Evolutionary conservation across 1,139 yeast species (phyloP).

Genomic region (Candida gigantensis): DNA sequence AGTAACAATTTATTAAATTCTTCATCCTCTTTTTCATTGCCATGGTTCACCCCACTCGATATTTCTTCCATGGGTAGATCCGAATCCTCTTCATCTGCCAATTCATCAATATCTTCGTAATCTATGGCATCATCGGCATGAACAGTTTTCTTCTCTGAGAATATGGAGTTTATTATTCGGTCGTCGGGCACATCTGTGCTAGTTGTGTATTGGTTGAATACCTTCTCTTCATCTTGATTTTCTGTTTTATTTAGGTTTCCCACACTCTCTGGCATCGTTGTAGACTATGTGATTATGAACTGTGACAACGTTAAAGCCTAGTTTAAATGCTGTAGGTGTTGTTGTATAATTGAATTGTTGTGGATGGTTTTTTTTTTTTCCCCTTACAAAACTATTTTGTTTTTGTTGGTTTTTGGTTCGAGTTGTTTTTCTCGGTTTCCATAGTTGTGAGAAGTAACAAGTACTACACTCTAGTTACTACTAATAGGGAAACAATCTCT

Average conservation of each 20-base stretch:
- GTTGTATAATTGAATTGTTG: too few species aligned
- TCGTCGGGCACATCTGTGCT: slow-evolving; percentile 34
- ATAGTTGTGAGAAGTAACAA: too few species aligned
- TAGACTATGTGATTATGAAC: too few species aligned
- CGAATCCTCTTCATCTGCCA: slow-evolving; percentile 68
- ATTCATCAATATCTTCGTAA: slow-evolving; percentile 91
- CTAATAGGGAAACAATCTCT: too few species aligned
- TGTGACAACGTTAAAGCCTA: too few species aligned
- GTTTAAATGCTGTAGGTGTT: too few species aligned
- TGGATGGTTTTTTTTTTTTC: not conserved
- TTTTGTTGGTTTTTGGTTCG: not conserved
- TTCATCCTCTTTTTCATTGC: slow-evolving; percentile 20
- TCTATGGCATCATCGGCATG: slow-evolving; percentile 96
- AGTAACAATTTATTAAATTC: slow-evolving; percentile 21
- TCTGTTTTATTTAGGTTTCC: slow-evolving; percentile 2
- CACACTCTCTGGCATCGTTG: slow-evolving; percentile 2
- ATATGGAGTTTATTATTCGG: slow-evolving; percentile 41
- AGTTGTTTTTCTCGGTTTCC: not conserved
- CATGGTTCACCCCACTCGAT: slow-evolving; percentile 11
- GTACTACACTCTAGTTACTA: too few species aligned
- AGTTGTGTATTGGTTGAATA: slow-evolving; percentile 20
- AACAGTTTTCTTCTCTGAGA: slow-evolving; percentile 41
- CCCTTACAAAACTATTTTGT: not conserved
- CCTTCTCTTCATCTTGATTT: slow-evolving; percentile 11
- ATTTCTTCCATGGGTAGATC: slow-evolving; percentile 49